Base-by-base conservation (phyloP, 83 land plant genomes). In the Picea abies region DNA sequence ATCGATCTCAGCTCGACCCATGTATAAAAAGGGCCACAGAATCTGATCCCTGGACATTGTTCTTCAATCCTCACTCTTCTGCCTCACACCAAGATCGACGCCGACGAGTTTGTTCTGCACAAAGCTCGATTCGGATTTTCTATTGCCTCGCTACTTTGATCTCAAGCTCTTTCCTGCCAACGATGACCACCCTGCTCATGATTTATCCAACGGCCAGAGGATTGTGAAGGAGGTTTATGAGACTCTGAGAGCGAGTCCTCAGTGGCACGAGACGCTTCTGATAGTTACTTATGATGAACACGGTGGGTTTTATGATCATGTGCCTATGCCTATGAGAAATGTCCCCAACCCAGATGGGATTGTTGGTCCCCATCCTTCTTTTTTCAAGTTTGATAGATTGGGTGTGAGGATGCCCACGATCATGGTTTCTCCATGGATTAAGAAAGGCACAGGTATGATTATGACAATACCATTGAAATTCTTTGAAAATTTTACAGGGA, bases 131-230 rank as follows among this genome's bases (percentile, higher is more conserved):
- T 26, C 29, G 29, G 29, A 26, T 26, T 26, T 26, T 26, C 29
- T 26, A 26, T 26, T 26, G 90, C 99, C 93, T 26, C 90, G 94
- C 62, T 94, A 96, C 84, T 95, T 94, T 81, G 26, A 87, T 56
- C 35, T 11, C 52, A 69, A 52, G 58, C 58, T 72, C 4, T 49
- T 63, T 10, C 95, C 95, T 23, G 97, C 97, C 1, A 92, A 96
- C 56, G 98, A 96, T 66, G 97, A 96, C 79, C 97, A 96, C 41
- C 98, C 98, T 0, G 89, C 97, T n/a, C 98, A 96, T 72, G 97
- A 96, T 81, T 90, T 96, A 19, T 87, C 88, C 25, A 86, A 93
- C 32, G 98, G 98, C 67, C 97, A 96, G 88, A 81, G n/a, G 87
- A 81, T 96, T 52, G 92, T 96, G 19, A 96, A 96, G 86, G 88